A percentile compares a stretch with the other conserved stretches of the same genome.
phyloP scores from a whole-genome alignment of 164 flowering plant genomes.

The Vitis vinifera region DNA sequence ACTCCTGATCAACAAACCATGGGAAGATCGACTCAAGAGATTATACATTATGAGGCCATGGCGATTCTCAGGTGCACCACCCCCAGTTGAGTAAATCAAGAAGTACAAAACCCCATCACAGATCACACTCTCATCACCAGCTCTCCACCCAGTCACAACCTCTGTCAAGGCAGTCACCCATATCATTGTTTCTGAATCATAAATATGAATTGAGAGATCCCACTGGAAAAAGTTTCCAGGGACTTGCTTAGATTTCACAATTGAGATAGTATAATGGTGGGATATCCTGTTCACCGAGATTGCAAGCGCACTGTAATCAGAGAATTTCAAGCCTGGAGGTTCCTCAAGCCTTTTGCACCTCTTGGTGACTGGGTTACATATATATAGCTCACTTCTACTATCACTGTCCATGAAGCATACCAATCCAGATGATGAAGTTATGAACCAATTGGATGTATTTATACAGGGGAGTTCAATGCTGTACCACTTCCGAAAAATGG shows the following conservation, averaged over 20 bases:
- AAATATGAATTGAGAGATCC: conserved; percentile 78
- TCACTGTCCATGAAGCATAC: conserved; percentile 86
- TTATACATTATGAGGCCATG: conserved; percentile 69
- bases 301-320: conserved; percentile 83
- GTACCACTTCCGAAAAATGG: conserved; percentile 78
- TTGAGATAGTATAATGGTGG: conserved; percentile 47
- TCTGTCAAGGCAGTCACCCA: conserved; percentile 70
- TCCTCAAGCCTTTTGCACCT: conserved; percentile 44
- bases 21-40: conserved; percentile 47
- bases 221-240: conserved; percentile 75
- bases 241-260: conserved; percentile 83
- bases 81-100: conserved; percentile 76
- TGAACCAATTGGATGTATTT: conserved; percentile 56
- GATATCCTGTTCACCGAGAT: conserved; percentile 54
- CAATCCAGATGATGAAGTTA: conserved; percentile 79
- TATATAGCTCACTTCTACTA: conserved; percentile 53
- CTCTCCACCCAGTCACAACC: conserved; percentile 89
- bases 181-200: conserved; percentile 55
- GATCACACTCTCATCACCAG: conserved; percentile 86
- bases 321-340: conserved; percentile 58
- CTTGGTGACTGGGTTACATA: conserved; percentile 83
- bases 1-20: conserved; percentile 46
- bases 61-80: conserved; percentile 55
- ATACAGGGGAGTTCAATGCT: conserved; percentile 77
- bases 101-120: conserved; percentile 73